Evolutionary conservation across 148 eudicot genomes (phyloP), one percentile per base, ranked within the genome.

Genomic region (Vaccinium darrowii): DNA sequence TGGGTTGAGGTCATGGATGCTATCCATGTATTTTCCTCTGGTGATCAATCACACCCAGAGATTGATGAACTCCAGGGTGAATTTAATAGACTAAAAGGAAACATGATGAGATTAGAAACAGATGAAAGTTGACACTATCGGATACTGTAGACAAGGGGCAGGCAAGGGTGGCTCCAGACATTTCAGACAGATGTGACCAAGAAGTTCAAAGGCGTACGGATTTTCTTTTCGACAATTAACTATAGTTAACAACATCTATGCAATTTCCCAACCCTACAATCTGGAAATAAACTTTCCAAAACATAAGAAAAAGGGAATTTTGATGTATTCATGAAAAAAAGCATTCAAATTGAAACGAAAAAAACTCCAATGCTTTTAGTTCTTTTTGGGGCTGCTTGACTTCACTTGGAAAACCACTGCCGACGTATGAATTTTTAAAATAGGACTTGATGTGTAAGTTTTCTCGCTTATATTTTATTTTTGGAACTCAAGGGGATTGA

Each of bases 1-100:
- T 95, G 98, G 98, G 85, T 93, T 18, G 93, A 93, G 87, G 84
- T 86, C n/a, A 54, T 27, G 2, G 88, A 91, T 80, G 83, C 71
- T 54, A 80, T 87, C 51, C 91, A 91, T 79, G 89, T 91, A 51
- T 95, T 92, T 85, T 92, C 93, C 84, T 93, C 95, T 1, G 91
- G 94, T 73, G 98, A 94, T 88, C 90, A 86, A 58, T 88, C 86
- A 21, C 98, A 95, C 77, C 80, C 91, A 1, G 81, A 82, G 86
- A 79, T 86, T 88, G 85, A 86, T 82, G 94, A 93, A 80, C 81
- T 91, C 82, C 86, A 90, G 83, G 89, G 73, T 81, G 92, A 84
- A 85, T 72, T 92, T 79, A 77, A 62, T 50, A 72, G 82, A 77
- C 80, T 94, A 56, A 82, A 87, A 49, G 88, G 88, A 12, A 89